These are phyloP conservation scores for Candida railenensis DNA, from an alignment of 805 yeast species.

Conservation along the genomic window DNA sequence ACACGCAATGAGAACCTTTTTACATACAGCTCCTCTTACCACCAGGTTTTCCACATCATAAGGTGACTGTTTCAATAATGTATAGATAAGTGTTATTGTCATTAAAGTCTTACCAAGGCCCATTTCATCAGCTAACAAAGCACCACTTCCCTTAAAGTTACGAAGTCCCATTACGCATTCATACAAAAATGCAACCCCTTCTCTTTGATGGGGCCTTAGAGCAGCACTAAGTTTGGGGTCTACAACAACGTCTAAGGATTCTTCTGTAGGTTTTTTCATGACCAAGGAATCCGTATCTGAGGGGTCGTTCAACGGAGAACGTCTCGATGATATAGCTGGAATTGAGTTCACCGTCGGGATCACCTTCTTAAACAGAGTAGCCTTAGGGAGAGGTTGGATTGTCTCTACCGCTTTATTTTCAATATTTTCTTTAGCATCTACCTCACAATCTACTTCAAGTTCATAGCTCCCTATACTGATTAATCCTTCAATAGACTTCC, in stretches of 20 bases:
- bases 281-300: slow-evolving; percentile 44
- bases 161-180: slow-evolving; percentile 76
- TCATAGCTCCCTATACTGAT: slow-evolving; percentile 60
- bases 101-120: slow-evolving; percentile 77
- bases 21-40: slow-evolving; percentile 29
- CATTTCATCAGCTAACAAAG: slow-evolving; percentile 94
- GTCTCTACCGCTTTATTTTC: slow-evolving; percentile 3
- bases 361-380: background rate
- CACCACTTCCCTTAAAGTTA: slow-evolving; percentile 58
- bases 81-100: slow-evolving; percentile 83
- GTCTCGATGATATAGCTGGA: slow-evolving; percentile 7
- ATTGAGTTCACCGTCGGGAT: background rate
- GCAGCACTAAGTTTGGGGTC: slow-evolving; percentile 54
- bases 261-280: slow-evolving; percentile 30
- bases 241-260: slow-evolving; percentile 47
- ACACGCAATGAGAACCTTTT: slow-evolving; percentile 76
- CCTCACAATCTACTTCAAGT: slow-evolving; percentile 55
- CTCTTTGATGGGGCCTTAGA: slow-evolving; percentile 83
- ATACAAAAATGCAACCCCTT: slow-evolving; percentile 80
- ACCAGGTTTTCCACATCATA: slow-evolving; percentile 11
- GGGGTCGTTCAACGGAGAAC: background rate
- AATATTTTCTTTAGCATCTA: slow-evolving; percentile 13
- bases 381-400: background rate
- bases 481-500: slow-evolving; percentile 33
- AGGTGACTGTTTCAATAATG: slow-evolving; percentile 69